Conservation (phyloP, 805 yeast species). For the Ogataea glucozyma region DNA sequence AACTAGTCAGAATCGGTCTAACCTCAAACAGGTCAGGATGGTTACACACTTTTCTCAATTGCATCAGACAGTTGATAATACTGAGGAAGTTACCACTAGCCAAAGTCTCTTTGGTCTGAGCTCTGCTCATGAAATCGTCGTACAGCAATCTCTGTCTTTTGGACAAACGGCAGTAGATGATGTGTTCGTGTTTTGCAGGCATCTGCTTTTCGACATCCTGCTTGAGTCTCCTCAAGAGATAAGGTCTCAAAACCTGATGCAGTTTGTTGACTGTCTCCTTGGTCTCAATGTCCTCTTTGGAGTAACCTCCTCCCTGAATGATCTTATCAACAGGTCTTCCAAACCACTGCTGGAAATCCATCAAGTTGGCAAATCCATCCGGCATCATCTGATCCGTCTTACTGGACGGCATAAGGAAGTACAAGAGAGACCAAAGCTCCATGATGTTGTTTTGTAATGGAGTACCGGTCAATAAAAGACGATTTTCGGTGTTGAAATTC, state of each 20-base stretch:
- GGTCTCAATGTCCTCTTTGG: constrained; percentile 70
- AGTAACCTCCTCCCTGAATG: constrained; percentile 65
- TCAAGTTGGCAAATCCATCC: constrained; percentile 93
- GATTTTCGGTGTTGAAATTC: constrained; percentile 88
- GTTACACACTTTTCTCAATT: constrained; percentile 91
- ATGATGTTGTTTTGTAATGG: constrained; percentile 94
- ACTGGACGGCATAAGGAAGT: constrained; percentile 93
- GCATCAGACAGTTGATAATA: constrained; percentile 97
- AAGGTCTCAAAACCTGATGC: constrained; percentile 93
- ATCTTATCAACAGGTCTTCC: constrained; percentile 95
- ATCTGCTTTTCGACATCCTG: constrained; percentile 97
- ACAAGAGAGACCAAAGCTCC: constrained; percentile 93
- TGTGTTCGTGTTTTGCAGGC: constrained; percentile 98
- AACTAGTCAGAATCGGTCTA: constrained; percentile 89
- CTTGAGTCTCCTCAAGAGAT: constrained; percentile 84
- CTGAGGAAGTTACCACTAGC: constrained; percentile 94
- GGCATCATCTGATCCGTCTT: constrained; percentile 70
- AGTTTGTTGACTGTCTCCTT: constrained; percentile 80
- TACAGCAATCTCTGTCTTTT: constrained; percentile 89
- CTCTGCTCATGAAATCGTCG: constrained; percentile 96
- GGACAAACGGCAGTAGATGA: constrained; percentile 86
- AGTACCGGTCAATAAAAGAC: constrained; percentile 91
- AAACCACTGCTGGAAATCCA: constrained; percentile 97
- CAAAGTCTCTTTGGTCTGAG: constrained; percentile 90
- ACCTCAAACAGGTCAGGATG: constrained; percentile 97